Percentiles rank a stretch among this genome's conserved stretches.
Evolutionary conservation across 2,329 filamentous ascomycete species (phyloP).

Genomic region (Trematosphaeria pertusa): DNA sequence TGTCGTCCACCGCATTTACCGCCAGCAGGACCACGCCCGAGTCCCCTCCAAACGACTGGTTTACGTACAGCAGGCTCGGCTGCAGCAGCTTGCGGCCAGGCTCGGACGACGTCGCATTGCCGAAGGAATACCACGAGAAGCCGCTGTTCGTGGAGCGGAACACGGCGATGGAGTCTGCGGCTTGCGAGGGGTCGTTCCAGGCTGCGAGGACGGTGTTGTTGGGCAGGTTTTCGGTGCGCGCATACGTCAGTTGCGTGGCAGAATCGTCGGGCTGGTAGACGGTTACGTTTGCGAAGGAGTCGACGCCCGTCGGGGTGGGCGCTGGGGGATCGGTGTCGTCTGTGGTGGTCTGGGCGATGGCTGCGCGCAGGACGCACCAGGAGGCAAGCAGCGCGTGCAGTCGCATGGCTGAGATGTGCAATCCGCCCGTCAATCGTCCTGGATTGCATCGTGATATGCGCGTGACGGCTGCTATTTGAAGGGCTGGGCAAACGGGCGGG

Average conservation of each 20-base stretch:
- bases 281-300: conserved; percentile 28
- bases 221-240: conserved; percentile 26
- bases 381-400: conserved; percentile 9
- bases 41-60: conserved; percentile 19
- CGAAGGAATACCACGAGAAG: conserved; percentile 28
- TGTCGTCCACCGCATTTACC: conserved; percentile 23
- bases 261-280: conserved; percentile 25
- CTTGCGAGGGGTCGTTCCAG: conserved; percentile 18
- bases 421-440: not conserved
- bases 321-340: conserved; percentile 12
- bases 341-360: conserved; percentile 3
- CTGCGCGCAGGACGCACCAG: conserved; percentile 2
- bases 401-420: not conserved
- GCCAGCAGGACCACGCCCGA: conserved; percentile 19
- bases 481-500: not conserved
- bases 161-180: conserved; percentile 15
- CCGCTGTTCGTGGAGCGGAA: conserved; percentile 26
- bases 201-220: conserved; percentile 26
- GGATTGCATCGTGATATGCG: not conserved
- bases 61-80: conserved; percentile 24
- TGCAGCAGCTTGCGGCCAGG: conserved; percentile 20
- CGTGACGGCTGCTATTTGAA: conserved; percentile 14
- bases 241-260: conserved; percentile 12
- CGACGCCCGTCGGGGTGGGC: conserved; percentile 20
- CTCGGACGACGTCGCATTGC: conserved; percentile 16